These are phyloP conservation scores for Glomus cerebriforme DNA, from an alignment of 192 early-diverging fungal genomes.

Conservation along the genomic window DNA sequence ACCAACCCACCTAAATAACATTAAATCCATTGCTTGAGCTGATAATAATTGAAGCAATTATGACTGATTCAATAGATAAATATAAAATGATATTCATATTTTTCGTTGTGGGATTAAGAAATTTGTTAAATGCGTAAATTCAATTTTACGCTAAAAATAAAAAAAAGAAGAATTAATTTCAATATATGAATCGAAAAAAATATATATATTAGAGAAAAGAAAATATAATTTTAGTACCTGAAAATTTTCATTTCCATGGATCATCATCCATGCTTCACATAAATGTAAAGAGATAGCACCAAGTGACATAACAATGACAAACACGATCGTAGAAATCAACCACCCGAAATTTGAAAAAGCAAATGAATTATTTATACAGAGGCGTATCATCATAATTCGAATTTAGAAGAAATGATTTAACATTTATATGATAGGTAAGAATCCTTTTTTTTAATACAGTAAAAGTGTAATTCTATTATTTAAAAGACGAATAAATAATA, in stretches of 20 bases:
- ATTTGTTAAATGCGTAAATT: background rate
- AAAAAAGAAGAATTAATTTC: no score
- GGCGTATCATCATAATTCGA: no score
- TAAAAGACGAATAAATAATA: no score
- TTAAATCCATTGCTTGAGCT: background rate
- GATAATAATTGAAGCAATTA: slow-evolving; percentile 1
- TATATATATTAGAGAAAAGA: no score
- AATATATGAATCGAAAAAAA: no score
- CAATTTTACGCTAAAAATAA: background rate
- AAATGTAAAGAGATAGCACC: background rate
- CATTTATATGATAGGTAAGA: no score
- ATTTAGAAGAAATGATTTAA: no score
- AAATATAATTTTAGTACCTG: background rate
- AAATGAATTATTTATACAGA: background rate
- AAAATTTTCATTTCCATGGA: background rate
- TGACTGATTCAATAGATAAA: background rate
- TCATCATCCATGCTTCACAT: background rate
- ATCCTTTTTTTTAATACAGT: no score
- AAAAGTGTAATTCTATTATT: no score
- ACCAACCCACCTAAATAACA: background rate
- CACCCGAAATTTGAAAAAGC: background rate
- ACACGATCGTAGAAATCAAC: background rate
- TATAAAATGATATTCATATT: background rate
- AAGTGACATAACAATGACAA: background rate
- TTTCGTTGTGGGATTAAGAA: background rate